Evolutionary conservation across 2,329 filamentous ascomycete genomes (phyloP).

Genomic region (Cladosporium sp.): DNA sequence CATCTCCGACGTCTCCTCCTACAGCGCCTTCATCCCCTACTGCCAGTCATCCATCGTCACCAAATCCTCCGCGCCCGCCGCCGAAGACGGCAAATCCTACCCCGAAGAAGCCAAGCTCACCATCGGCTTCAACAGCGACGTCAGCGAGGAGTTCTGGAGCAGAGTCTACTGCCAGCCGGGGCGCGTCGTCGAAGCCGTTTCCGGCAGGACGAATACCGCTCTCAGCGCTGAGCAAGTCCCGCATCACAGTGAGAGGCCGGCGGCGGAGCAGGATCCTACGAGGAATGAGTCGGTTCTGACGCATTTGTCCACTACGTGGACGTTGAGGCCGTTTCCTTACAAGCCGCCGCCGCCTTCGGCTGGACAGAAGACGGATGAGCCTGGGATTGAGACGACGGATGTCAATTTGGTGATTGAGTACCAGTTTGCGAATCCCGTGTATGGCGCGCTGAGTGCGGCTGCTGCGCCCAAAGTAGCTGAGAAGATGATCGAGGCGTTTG

Average conservation of each 20-base stretch:
- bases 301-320: slow-evolving; percentile 70
- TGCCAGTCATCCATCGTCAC: slow-evolving; percentile 78
- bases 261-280: slow-evolving; percentile 41
- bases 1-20: slow-evolving; percentile 84
- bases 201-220: slow-evolving; percentile 56
- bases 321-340: slow-evolving; percentile 52
- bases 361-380: slow-evolving; percentile 41
- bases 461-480: slow-evolving; percentile 82
- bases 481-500: slow-evolving; percentile 92
- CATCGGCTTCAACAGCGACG: slow-evolving; percentile 78
- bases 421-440: slow-evolving; percentile 84
- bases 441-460: slow-evolving; percentile 76
- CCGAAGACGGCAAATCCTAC: slow-evolving; percentile 52
- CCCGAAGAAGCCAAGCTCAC: slow-evolving; percentile 77
- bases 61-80: slow-evolving; percentile 61
- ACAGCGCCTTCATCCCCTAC: slow-evolving; percentile 88
- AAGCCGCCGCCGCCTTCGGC: slow-evolving; percentile 42
- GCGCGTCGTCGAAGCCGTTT: slow-evolving; percentile 73
- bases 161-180: slow-evolving; percentile 75
- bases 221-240: slow-evolving; percentile 43
- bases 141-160: slow-evolving; percentile 82
- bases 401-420: slow-evolving; percentile 78
- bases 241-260: slow-evolving; percentile 42
- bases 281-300: slow-evolving; percentile 56
- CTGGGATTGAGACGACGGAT: slow-evolving; percentile 59